These are phyloP conservation scores for Pulveroboletus sp. DNA, from an alignment of 768 basidiomycete genomes.

Conservation along the genomic window DNA sequence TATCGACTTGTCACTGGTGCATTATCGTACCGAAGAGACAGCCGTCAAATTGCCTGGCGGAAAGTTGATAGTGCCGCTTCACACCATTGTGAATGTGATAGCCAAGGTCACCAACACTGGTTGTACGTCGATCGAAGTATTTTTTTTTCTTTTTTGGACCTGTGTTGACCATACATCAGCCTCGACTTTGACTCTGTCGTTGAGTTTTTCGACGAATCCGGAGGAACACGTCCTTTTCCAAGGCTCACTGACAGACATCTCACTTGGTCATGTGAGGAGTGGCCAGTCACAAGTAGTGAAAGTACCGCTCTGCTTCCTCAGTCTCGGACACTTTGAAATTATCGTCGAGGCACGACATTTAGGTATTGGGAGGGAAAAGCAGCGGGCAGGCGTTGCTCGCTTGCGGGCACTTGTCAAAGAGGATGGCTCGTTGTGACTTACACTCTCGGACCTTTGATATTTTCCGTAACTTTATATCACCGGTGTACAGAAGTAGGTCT, in stretches of 20 bases:
- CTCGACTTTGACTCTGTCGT: conserved; percentile 44
- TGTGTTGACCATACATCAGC: conserved; percentile 35
- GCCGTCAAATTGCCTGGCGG: conserved; percentile 22
- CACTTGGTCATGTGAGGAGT: conserved; percentile 55
- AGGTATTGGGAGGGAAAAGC: conserved; percentile 8
- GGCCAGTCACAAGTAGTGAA: conserved; percentile 51
- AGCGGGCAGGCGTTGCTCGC: conserved; percentile 21
- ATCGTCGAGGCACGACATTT: conserved; percentile 33
- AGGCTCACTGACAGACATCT: conserved; percentile 56
- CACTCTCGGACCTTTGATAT: neutral
- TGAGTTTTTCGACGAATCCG: conserved; percentile 55
- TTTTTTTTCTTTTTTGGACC: neutral
- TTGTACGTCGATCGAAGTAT: conserved; percentile 40
- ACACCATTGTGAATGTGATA: conserved; percentile 61
- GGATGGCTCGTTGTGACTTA: conserved; percentile 1
- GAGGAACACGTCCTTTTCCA: conserved; percentile 65
- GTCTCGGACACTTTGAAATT: conserved; percentile 59
- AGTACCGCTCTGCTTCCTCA: conserved; percentile 66
- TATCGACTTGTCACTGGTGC: conserved; percentile 50
- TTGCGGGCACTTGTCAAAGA: conserved; percentile 15
- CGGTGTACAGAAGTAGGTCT: neutral
- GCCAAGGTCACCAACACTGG: conserved; percentile 59
- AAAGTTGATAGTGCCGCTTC: conserved; percentile 48
- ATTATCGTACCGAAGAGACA: conserved; percentile 24
- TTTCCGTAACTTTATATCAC: neutral